Conservation (phyloP, 371 early-diverging fungal species). For the Lichtheimia corymbifera region DNA sequence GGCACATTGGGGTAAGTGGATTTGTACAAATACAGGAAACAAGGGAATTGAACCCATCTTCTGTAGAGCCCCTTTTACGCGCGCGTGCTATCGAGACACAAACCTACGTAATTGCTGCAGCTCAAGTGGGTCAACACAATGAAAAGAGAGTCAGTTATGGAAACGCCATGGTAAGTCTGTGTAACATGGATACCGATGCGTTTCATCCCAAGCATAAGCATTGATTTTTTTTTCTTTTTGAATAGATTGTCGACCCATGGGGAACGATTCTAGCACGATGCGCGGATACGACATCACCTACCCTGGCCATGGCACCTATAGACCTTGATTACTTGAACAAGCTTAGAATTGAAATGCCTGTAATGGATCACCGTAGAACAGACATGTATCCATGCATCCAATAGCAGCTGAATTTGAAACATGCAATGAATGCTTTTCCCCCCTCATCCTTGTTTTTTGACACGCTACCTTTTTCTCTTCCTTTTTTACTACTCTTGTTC, state of each 20-base stretch:
- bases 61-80: constrained; percentile 67
- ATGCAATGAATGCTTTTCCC: not conserved
- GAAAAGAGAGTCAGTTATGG: constrained; percentile 76
- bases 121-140: constrained; percentile 80
- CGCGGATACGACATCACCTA: constrained; percentile 39
- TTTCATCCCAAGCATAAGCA: too few relatives aligned
- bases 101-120: constrained; percentile 68
- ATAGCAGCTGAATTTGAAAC: not conserved
- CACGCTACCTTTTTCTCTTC: constrained; percentile 7
- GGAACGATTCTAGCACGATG: constrained; percentile 68
- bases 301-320: constrained; percentile 64
- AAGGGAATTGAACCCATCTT: not conserved
- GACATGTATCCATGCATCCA: constrained; percentile 58
- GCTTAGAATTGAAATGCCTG: constrained; percentile 75
- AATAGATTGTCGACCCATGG: constrained; percentile 52
- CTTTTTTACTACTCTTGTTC: not conserved
- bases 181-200: too few relatives aligned
- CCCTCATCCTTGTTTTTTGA: not conserved
- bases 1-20: constrained; percentile 79
- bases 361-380: constrained; percentile 64
- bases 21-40: not conserved
- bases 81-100: constrained; percentile 91
- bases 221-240: not conserved
- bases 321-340: constrained; percentile 61
- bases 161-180: constrained; percentile 68